Conservation (phyloP, 805 yeast genomes). For the Candida cerambycidarum region DNA sequence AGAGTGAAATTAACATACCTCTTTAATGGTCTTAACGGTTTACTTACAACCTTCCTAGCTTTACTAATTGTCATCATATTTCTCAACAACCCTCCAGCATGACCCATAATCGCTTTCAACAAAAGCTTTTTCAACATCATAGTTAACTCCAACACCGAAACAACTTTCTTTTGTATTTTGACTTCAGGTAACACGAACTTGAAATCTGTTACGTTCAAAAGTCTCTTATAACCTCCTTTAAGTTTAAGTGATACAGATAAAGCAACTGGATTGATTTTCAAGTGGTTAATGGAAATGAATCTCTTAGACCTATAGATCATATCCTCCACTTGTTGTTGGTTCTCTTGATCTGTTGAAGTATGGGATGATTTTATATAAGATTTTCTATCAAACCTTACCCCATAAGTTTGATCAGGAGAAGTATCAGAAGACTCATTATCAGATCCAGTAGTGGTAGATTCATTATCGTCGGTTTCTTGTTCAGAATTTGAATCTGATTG, state of each 20-base stretch:
- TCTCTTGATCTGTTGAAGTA: slow-evolving; percentile 16
- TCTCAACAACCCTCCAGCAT: slow-evolving; percentile 33
- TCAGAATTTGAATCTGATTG: no score
- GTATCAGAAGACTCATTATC: no score
- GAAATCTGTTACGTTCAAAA: slow-evolving; percentile 40
- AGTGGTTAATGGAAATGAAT: slow-evolving; percentile 63
- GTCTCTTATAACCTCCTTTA: slow-evolving; percentile 31
- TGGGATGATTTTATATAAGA: slow-evolving; percentile 6
- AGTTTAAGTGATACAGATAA: slow-evolving; percentile 37
- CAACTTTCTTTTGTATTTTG: slow-evolving; percentile 25
- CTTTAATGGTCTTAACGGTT: slow-evolving; percentile 23
- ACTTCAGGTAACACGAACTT: slow-evolving; percentile 34
- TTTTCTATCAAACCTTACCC: neutral
- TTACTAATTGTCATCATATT: slow-evolving; percentile 27
- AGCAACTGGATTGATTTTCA: slow-evolving; percentile 36
- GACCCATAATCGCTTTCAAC: slow-evolving; percentile 32
- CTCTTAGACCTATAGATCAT: slow-evolving; percentile 78
- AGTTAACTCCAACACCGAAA: slow-evolving; percentile 38
- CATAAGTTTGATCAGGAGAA: neutral
- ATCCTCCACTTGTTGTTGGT: slow-evolving; percentile 39
- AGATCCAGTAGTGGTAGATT: no score
- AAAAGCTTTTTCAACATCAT: slow-evolving; percentile 31
- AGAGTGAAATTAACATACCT: slow-evolving; percentile 24
- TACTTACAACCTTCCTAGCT: slow-evolving; percentile 15
- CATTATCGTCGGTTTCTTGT: neutral